These are phyloP conservation scores for Aurantiochytrium sp. DNA, from an alignment of 108 stramenopile genomes.

Conservation along the genomic window DNA sequence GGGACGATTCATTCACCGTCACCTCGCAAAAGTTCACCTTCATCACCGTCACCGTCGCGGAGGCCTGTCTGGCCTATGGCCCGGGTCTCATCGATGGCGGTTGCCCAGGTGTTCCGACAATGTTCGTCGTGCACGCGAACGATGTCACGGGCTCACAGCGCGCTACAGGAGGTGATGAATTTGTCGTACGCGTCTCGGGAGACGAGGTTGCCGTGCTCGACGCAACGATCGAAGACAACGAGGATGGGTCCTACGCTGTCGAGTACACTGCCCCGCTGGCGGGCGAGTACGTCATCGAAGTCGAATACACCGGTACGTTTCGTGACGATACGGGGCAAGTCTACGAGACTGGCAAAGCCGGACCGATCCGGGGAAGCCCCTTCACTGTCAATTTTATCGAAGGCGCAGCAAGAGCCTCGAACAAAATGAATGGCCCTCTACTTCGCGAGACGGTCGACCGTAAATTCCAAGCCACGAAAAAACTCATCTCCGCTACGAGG, in stretches of 20 bases:
- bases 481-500: neutral
- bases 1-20: constrained; percentile 58
- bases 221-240: constrained; percentile 31
- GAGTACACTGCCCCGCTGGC: constrained; percentile 39
- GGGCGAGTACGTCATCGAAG: constrained; percentile 48
- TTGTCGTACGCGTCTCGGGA: constrained; percentile 35
- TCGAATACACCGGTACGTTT: constrained; percentile 67
- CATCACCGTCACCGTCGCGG: constrained; percentile 62
- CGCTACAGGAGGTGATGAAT: constrained; percentile 67
- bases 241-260: constrained; percentile 64
- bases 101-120: constrained; percentile 34
- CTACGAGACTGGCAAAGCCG: constrained; percentile 29
- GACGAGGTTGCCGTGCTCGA: neutral
- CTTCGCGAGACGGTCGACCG: neutral
- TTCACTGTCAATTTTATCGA: constrained; percentile 23
- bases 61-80: constrained; percentile 61
- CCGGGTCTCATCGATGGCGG: constrained; percentile 58
- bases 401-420: neutral
- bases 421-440: neutral
- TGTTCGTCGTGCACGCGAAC: constrained; percentile 62
- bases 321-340: constrained; percentile 25
- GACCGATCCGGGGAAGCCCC: constrained; percentile 63
- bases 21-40: constrained; percentile 48
- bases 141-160: constrained; percentile 53
- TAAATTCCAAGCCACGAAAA: neutral